phyloP scores from a whole-genome alignment of 2,329 filamentous ascomycete genomes.

The Cercospora zeina region DNA sequence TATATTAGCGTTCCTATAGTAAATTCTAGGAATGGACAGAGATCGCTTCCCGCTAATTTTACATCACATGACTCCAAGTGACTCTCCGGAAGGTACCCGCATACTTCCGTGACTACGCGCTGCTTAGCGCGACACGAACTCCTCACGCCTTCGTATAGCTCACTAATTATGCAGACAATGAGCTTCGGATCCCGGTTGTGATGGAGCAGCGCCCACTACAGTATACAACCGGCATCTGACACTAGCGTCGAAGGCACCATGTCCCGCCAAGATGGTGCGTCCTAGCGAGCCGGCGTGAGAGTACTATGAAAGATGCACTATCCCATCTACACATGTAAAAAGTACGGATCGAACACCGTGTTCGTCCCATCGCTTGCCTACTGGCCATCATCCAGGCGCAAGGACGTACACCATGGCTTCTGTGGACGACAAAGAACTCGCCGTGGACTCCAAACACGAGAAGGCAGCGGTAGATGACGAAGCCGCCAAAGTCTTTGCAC shows the following conservation, averaged over 20 bases:
- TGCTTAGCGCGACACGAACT: too few species aligned
- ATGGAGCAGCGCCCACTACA: constrained; percentile 3
- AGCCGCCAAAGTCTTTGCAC: neutral
- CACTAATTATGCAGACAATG: neutral
- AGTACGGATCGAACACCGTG: neutral
- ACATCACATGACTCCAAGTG: too few species aligned
- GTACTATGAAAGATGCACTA: neutral
- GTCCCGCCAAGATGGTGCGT: neutral
- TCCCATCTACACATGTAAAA: neutral
- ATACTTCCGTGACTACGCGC: too few species aligned
- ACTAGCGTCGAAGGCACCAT: neutral
- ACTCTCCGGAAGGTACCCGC: too few species aligned
- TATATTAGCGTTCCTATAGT: too few species aligned
- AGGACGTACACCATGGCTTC: neutral
- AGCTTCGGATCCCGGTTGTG: neutral
- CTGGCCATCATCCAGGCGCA: neutral
- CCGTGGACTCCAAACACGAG: neutral
- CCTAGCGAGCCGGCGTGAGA: neutral
- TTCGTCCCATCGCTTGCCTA: neutral
- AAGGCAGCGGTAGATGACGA: neutral
- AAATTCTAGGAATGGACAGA: too few species aligned
- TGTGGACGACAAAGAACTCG: neutral
- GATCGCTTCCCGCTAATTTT: too few species aligned
- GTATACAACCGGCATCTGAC: neutral
- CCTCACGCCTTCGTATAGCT: neutral